These are phyloP conservation scores for Crucihimalaya himalaica DNA, from an alignment of 345 rosid genomes.

Conservation along the genomic window DNA sequence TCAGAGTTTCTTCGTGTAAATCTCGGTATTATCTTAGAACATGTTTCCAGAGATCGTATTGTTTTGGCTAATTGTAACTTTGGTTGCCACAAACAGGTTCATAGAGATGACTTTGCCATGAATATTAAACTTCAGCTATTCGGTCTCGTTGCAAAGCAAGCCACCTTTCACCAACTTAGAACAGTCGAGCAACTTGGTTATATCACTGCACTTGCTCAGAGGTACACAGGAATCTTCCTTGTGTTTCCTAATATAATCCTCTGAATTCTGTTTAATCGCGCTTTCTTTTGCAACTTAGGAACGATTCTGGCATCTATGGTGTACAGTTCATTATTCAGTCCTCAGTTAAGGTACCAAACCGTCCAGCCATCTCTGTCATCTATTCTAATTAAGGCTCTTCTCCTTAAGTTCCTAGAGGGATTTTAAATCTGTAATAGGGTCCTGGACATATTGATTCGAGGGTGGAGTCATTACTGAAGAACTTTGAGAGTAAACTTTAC, in stretches of 20 bases:
- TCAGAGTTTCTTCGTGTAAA: neutral
- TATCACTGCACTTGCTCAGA: constrained; percentile 67
- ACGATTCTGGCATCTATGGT: constrained; percentile 75
- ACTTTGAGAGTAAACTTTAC: constrained; percentile 63
- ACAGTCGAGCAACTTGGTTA: constrained; percentile 95
- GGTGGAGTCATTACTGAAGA: constrained; percentile 70
- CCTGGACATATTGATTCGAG: constrained; percentile 80
- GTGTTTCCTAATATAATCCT: neutral
- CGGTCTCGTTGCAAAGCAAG: constrained; percentile 77
- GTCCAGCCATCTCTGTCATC: constrained; percentile 7
- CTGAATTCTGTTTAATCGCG: neutral
- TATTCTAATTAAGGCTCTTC: neutral
- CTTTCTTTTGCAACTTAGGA: constrained; percentile 46
- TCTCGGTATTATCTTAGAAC: constrained; percentile 1
- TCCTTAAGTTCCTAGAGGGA: neutral
- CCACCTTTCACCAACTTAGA: constrained; percentile 97
- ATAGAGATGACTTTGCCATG: constrained; percentile 72
- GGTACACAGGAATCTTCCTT: constrained; percentile 46
- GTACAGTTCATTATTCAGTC: constrained; percentile 87
- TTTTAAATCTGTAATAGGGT: constrained; percentile 46
- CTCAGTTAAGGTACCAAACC: constrained; percentile 61
- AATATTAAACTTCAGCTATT: constrained; percentile 85
- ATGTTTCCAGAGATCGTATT: neutral
- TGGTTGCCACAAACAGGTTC: constrained; percentile 52
- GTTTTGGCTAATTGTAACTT: constrained; percentile 13